A percentile compares a stretch with the other conserved stretches of the same genome.
Evolutionary conservation across 371 early-diverging fungal species (phyloP).

Genomic region (Zancudomyces culisetae): DNA sequence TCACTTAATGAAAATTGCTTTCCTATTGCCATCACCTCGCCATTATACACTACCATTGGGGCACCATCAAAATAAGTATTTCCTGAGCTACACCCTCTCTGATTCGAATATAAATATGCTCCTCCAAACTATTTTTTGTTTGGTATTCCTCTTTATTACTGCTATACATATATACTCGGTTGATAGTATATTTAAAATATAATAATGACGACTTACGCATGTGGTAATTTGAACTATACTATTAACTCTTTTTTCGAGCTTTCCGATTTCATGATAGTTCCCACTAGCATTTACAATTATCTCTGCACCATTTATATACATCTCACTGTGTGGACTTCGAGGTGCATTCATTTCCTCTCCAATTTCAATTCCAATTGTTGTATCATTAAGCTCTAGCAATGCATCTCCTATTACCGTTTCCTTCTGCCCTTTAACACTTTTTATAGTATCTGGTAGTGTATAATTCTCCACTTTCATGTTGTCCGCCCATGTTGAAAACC

Average conservation of each 20-base stretch:
- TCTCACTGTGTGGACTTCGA: constrained; percentile 71
- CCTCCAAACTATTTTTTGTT: constrained; percentile 52
- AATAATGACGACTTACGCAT: not conserved
- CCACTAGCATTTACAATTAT: constrained; percentile 86
- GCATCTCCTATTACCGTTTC: constrained; percentile 74
- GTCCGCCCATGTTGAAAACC: constrained; percentile 80
- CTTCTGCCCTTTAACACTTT: constrained; percentile 43
- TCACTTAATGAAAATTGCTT: constrained; percentile 81
- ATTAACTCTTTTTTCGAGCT: constrained; percentile 64
- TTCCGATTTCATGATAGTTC: constrained; percentile 80
- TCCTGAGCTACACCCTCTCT: constrained; percentile 96
- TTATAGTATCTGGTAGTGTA: constrained; percentile 62
- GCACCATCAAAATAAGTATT: constrained; percentile 93
- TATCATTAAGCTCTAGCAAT: constrained; percentile 53
- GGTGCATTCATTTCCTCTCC: constrained; percentile 96
- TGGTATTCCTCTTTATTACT: no score
- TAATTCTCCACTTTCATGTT: constrained; percentile 42
- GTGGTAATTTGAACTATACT: constrained; percentile 4
- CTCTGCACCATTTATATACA: constrained; percentile 88
- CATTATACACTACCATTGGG: constrained; percentile 77
- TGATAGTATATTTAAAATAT: not conserved
- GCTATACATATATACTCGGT: no score
- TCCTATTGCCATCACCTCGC: constrained; percentile 75
- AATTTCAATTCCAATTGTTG: constrained; percentile 80
- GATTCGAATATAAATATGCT: constrained; percentile 87